Evolutionary conservation across 202 grass and related monocot species (phyloP), one percentile per base, ranked within the genome.

Genomic region (Cymbopogon flexuosus): DNA sequence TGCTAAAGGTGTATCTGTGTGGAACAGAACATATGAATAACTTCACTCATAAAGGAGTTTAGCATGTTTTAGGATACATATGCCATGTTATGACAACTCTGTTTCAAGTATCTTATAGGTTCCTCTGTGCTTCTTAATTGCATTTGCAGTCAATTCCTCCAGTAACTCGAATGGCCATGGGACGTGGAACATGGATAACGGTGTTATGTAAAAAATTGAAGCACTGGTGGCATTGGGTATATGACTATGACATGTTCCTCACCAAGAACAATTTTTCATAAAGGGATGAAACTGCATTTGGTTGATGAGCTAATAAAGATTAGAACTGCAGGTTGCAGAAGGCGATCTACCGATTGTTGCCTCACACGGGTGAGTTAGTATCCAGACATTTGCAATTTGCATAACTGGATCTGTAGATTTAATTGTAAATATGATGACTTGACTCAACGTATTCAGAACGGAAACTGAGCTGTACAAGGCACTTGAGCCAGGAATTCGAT

Each of bases 181-280:
- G 76, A 57, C 88, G 82, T 62, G 88, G 79, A 81, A 93, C 86
- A 52, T 97, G 95, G 95, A 84, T 97, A 59, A 88, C 92, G 1
- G 90, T 93, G 34, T 84, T 97, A 86, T 97, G 95, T 84, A 89
- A 87, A 46, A 97, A 93, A 84, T 40, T 97, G 58, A 97, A 89
- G 89, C 84, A 97, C 84, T 97, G 95, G 95, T 97, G 95, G 95
- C 82, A 93, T 58, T 89, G 87, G 95, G 95, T 97, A 97, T 69
- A 81, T 41, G 60, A 65, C 21, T 69, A 81, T 41, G 60, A 65
- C 21, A 60, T 45, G 42, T 60, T 66, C 75, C 73, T 19, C 54
- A 18, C 22, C 43, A 51, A 75, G 52, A 72, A 52, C 43, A 57
- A 78, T 77, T 88, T 62, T 72, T 45, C 39, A 49, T 45, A 70